Evolutionary conservation across 2,329 filamentous ascomycete species (phyloP), one percentile per base, ranked within the genome.

Genomic region (Xylariaceae sp.): DNA sequence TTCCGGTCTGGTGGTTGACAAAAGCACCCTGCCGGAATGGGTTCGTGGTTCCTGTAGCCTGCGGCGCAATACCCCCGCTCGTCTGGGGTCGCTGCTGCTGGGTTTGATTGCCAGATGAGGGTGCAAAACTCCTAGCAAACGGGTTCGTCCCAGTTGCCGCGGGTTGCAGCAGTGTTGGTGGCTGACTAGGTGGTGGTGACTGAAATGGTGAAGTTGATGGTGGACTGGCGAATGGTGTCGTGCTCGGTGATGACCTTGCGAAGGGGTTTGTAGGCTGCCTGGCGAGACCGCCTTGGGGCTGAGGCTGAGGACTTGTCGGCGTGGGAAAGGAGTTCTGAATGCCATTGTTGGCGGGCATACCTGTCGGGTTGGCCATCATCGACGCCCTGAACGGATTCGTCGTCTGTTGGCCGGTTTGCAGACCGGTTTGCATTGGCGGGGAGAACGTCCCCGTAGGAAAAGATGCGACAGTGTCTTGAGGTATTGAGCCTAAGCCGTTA

Each of bases 341-440:
- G 41, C 41, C 40, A 26, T 39, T 40, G 24, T 60, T 62, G 31
- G 70, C 69, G 37, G 74, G 66, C 63, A 78, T 72, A 43, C 82
- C 82, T 6, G 85, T 85, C 17, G 76, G 75, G 68, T 82, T 79
- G 58, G 72, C 81, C 77, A 96, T 79, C 87, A 94, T 94, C 1
- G 94, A 97, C 70, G 92, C 89, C 37, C 95, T 85, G 84, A 99
- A 99, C 0, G 95, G 95, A 71, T 99, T 99, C 6, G 92, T 96
- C 19, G 80, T 87, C 67, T 87, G 84, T 70, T 81, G 82, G 56
- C 81, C 80, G 21, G 74, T 78, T 36, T 36, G 33, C n/a, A n/a
- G n/a, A n/a, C 33, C 33, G 8, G 33, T 36, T 68, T 73, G 71
- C 66, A 72, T 69, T 33, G 70, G 72, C 74, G 73, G 53, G 63